These are phyloP conservation scores for Tetrapisispora pingtungensis DNA, from an alignment of 805 yeast species.

Conservation along the genomic window DNA sequence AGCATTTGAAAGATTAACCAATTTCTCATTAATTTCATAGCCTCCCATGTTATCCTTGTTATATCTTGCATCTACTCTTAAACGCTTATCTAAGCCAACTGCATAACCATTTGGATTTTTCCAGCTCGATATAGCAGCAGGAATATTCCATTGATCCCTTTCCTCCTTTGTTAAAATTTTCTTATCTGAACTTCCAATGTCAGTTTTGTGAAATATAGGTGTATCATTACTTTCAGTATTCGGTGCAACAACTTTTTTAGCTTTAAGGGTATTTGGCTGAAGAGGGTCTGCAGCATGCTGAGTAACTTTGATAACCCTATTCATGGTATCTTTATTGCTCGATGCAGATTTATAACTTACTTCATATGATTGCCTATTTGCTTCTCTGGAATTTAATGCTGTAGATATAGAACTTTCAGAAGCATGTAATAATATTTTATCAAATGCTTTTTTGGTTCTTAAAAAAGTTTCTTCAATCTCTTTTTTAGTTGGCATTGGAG, in stretches of 20 bases:
- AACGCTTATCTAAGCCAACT: slow-evolving; percentile 66
- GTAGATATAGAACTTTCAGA: slow-evolving; percentile 24
- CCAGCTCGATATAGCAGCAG: slow-evolving; percentile 91
- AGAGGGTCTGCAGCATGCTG: slow-evolving; percentile 59
- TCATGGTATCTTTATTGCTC: slow-evolving; percentile 24
- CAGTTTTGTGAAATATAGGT: slow-evolving; percentile 57
- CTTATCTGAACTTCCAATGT: slow-evolving; percentile 33
- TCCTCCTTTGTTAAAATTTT: slow-evolving; percentile 55
- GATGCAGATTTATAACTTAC: slow-evolving; percentile 29
- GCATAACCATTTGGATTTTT: slow-evolving; percentile 87
- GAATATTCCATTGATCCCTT: slow-evolving; percentile 74
- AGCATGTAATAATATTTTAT: slow-evolving; percentile 38
- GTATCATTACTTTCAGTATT: slow-evolving; percentile 43
- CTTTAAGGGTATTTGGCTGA: slow-evolving; percentile 68
- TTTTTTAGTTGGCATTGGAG: slow-evolving; percentile 39
- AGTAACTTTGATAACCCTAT: slow-evolving; percentile 52
- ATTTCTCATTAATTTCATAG: slow-evolving; percentile 43
- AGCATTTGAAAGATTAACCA: slow-evolving; percentile 58
- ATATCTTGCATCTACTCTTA: slow-evolving; percentile 40
- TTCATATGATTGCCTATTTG: slow-evolving; percentile 32
- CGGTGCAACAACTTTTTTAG: slow-evolving; percentile 58
- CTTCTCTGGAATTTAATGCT: slow-evolving; percentile 16
- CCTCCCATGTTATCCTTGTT: slow-evolving; percentile 27
- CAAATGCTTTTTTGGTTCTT: slow-evolving; percentile 48
- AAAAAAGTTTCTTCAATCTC: slow-evolving; percentile 38